Percentiles rank a stretch among this genome's conserved stretches.
Evolutionary conservation across 768 basidiomycete genomes (phyloP).

Genomic region (Rhizopogon roseolus): DNA sequence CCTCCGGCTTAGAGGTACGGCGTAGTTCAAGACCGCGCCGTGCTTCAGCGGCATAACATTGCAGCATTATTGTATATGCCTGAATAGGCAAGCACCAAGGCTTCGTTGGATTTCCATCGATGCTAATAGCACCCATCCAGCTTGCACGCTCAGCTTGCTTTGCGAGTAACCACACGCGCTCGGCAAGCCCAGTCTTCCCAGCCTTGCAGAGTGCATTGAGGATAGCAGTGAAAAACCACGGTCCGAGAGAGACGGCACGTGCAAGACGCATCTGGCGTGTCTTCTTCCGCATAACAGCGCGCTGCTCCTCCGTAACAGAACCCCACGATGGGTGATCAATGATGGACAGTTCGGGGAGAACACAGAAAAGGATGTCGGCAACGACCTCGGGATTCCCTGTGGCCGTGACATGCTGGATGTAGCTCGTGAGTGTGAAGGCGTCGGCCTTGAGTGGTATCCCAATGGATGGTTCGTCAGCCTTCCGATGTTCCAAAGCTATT

Average conservation of each 20-base stretch:
- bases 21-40: constrained; percentile 18
- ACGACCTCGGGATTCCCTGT: constrained; percentile 44
- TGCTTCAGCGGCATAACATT: constrained; percentile 50
- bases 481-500: background rate
- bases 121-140: constrained; percentile 10
- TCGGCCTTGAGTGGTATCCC: constrained; percentile 27
- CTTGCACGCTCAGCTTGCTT: constrained; percentile 55
- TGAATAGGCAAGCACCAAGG: constrained; percentile 66
- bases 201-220: constrained; percentile 58
- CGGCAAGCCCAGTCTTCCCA: constrained; percentile 48
- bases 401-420: constrained; percentile 47
- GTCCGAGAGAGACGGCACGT: constrained; percentile 49
- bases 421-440: constrained; percentile 43
- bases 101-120: constrained; percentile 15
- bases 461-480: background rate
- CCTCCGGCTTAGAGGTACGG: constrained; percentile 5
- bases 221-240: constrained; percentile 53
- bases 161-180: constrained; percentile 62
- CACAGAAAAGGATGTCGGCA: constrained; percentile 40
- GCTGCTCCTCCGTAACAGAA: constrained; percentile 17
- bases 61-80: constrained; percentile 71
- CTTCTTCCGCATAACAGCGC: constrained; percentile 17
- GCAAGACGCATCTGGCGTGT: constrained; percentile 28
- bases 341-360: constrained; percentile 50
- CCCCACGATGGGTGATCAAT: constrained; percentile 37